Evolutionary conservation across 2,329 filamentous ascomycete species (phyloP), one percentile per base, ranked within the genome.

Genomic region (Daldinia sp.): DNA sequence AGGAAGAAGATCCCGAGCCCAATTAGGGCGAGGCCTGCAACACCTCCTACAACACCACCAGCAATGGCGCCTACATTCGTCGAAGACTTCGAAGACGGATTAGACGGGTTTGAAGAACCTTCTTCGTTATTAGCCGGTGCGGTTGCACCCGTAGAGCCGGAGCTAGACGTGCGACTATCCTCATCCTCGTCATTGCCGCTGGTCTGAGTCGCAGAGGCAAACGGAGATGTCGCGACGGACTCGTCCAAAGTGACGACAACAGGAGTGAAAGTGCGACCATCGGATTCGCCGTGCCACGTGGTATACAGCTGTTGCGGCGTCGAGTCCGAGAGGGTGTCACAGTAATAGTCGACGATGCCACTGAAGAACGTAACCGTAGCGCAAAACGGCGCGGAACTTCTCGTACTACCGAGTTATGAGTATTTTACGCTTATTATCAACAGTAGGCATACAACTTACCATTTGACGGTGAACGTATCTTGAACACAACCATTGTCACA

Each of bases 1-100:
- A 84, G 72, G 70, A 83, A 80, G 73, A 82, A 85, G 41, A 77
- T 75, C 9, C 73, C 80, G 6, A 79, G 68, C 20, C 77, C 79
- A 50, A 85, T 74, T n/a, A 86, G 73, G 2, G 75, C 80, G 20
- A 86, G 70, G 13, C 73, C 79, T 0, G 74, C 80, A 3, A 84
- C 79, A 12, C 84, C 84, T n/a, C 83, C 84, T 9, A 85, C 81
- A 2, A 79, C 78, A 28, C 83, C 84, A 10, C 84, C 84, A 6
- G 77, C 82, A 48, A 86, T 85, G 15, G 83, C 79, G 4, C 82
- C 84, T 10, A 81, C 74, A 57, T 78, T 78, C 6, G 77, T 75
- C 15, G 69, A 72, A 23, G 68, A 70, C 4, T 68, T 28, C 61
- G 77, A 39, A 13, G 51, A 37, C 74, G n/a, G 70, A 73, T 23